Evolutionary conservation across 768 basidiomycete species (phyloP).

Genomic region (Macrolepiota dolichaula): DNA sequence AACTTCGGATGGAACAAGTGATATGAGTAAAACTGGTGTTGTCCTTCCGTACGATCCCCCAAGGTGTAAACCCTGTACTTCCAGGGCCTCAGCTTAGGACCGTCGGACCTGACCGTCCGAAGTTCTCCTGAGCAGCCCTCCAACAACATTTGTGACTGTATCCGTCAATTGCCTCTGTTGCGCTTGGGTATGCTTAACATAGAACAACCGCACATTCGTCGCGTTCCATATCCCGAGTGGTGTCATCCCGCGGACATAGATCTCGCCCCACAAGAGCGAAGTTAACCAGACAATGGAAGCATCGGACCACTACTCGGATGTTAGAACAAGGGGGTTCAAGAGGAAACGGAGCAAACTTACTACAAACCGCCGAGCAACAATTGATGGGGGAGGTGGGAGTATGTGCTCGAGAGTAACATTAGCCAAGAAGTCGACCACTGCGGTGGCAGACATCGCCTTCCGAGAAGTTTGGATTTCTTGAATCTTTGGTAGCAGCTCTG

Average conservation of each 20-base stretch:
- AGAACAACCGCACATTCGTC: constrained; percentile 85
- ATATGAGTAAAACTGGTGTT: neutral
- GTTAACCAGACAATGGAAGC: constrained; percentile 91
- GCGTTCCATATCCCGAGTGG: constrained; percentile 88
- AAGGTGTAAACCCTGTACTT: neutral
- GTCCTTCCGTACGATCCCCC: neutral
- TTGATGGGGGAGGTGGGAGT: constrained; percentile 65
- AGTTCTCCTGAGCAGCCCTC: constrained; percentile 63
- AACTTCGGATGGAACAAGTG: neutral
- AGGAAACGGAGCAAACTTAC: constrained; percentile 37
- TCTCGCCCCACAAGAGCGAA: constrained; percentile 92
- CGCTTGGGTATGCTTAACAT: constrained; percentile 80
- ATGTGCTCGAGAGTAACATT: constrained; percentile 67
- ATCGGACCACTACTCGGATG: constrained; percentile 76
- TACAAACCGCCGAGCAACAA: constrained; percentile 71
- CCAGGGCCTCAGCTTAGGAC: neutral
- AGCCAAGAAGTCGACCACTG: constrained; percentile 73
- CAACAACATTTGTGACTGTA: constrained; percentile 77
- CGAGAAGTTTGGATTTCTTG: constrained; percentile 75
- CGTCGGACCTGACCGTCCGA: constrained; percentile 27
- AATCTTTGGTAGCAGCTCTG: constrained; percentile 82
- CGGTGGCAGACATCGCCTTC: constrained; percentile 58
- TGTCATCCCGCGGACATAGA: constrained; percentile 87
- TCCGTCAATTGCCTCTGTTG: constrained; percentile 74
- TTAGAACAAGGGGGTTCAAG: constrained; percentile 7